phyloP scores from a whole-genome alignment of 2,329 filamentous ascomycete species.

The Orbilia javanica region DNA sequence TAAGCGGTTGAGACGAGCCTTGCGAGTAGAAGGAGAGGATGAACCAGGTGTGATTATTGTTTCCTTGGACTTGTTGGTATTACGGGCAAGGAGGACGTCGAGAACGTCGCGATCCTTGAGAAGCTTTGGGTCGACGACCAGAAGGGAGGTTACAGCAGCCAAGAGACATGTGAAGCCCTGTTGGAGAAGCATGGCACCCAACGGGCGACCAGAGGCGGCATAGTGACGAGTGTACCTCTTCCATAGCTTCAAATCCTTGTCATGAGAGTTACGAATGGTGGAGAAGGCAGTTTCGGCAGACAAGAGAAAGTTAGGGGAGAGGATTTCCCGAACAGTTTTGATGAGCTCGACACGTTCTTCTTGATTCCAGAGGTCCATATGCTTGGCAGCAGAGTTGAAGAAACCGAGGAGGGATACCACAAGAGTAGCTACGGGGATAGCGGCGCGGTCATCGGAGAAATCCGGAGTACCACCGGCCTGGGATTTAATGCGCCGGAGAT shows the following conservation, averaged over 20 bases:
- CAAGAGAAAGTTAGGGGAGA: slow-evolving; percentile 87
- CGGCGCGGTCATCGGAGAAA: slow-evolving; percentile 69
- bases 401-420: slow-evolving; percentile 91
- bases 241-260: slow-evolving; percentile 78
- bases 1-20: slow-evolving; percentile 61
- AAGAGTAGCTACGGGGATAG: slow-evolving; percentile 78
- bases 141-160: slow-evolving; percentile 80
- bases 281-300: slow-evolving; percentile 91
- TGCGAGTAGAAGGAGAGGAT: slow-evolving; percentile 65
- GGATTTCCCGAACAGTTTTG: slow-evolving; percentile 76
- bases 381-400: slow-evolving; percentile 81
- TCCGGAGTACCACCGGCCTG: slow-evolving; percentile 61
- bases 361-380: slow-evolving; percentile 83
- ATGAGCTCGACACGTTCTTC: slow-evolving; percentile 79
- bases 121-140: slow-evolving; percentile 74
- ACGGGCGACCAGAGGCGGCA: slow-evolving; percentile 79
- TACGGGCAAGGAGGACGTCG: slow-evolving; percentile 76
- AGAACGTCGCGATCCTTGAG: slow-evolving; percentile 76
- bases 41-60: slow-evolving; percentile 65
- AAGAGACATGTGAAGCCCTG: slow-evolving; percentile 88
- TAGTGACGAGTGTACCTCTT: slow-evolving; percentile 87
- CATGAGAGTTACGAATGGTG: slow-evolving; percentile 82
- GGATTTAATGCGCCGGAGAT: slow-evolving; percentile 71
- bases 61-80: slow-evolving; percentile 35
- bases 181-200: slow-evolving; percentile 92